Evolutionary conservation across 2,329 filamentous ascomycete genomes (phyloP), one percentile per base, ranked within the genome.

Genomic region (Trichoderma polysporum): DNA sequence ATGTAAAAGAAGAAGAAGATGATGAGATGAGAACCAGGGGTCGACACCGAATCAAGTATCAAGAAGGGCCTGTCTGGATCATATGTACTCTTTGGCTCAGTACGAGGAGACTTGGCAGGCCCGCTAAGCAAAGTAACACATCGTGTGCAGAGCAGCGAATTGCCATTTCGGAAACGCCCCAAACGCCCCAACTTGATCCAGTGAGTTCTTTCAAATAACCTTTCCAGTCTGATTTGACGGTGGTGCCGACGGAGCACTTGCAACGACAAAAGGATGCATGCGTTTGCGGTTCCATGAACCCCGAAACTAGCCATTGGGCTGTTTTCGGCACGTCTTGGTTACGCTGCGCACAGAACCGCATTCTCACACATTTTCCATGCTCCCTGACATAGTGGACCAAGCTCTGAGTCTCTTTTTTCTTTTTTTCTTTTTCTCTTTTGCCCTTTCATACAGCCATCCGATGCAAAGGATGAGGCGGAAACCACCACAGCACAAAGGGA

Each of bases 21-120:
- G 12, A 27, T 22, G 19, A 15, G 19, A 33, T 25, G 35, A 29
- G 22, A 37, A 12, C 25, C 6, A 47, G 17, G 25, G 56, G n/a
- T 9, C 19, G 25, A 29, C 13, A 27, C 49, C n/a, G 22, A 9
- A 25, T 22, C 35, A 49, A 25, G 22, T 25, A 19, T 22, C 19
- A 47, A 57, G 52, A n/a, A 31, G 68, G 69, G 25, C 56, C 64
- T 67, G 67, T 69, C 68, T 53, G 68, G 70, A 71, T 69, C 72
- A 73, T 71, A 73, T 74, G 73, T 75, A 64, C n/a, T 45, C 22
- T 33, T 56, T 70, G 68, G 72, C 70, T 62, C 50, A 52, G 58
- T 8, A 57, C 17, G 27, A 59, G 45, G 33, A 53, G 50, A 45
- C 13, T 53, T 47, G 49, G 45, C 19, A 58, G 66, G 71, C 68